Evolutionary conservation across 2,329 filamentous ascomycete species (phyloP).

Genomic region (Nothopassalora personata): DNA sequence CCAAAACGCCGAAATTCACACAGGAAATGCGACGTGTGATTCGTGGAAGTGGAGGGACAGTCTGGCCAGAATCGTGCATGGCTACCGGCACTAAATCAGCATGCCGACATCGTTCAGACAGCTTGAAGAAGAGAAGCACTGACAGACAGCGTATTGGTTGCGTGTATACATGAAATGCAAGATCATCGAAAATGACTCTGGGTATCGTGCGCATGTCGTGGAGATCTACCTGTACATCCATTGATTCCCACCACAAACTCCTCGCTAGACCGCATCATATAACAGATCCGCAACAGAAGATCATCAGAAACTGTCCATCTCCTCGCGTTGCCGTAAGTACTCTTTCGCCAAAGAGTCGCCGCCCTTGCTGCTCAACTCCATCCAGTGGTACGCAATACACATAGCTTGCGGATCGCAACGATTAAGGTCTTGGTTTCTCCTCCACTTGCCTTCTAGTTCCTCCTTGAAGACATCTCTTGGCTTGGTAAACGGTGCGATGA

Average conservation of each 20-base stretch:
- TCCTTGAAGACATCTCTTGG: constrained; percentile 87
- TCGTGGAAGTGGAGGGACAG: neutral
- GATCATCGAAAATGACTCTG: neutral
- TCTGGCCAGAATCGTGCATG: neutral
- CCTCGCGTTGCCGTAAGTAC: constrained; percentile 68
- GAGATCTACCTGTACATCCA: constrained; percentile 6
- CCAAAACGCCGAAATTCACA: neutral
- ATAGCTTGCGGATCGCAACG: constrained; percentile 80
- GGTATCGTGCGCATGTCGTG: constrained; percentile 6
- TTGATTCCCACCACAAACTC: neutral
- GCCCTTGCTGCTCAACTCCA: constrained; percentile 81
- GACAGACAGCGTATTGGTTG: neutral
- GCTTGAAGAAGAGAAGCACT: neutral
- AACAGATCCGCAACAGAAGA: neutral
- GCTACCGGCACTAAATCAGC: neutral
- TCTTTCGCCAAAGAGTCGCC: constrained; percentile 79
- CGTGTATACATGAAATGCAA: neutral
- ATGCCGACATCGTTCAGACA: neutral
- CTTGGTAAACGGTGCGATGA: constrained; percentile 76
- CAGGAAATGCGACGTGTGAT: neutral
- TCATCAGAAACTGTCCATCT: constrained; percentile 48
- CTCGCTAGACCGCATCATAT: neutral
- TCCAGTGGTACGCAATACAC: constrained; percentile 96
- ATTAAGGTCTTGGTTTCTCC: constrained; percentile 53
- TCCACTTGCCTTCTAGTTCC: constrained; percentile 65